A percentile compares a stretch with the other conserved stretches of the same genome.
phyloP scores from a whole-genome alignment of 2,329 filamentous ascomycete species.

The Trichoderma sp. region DNA sequence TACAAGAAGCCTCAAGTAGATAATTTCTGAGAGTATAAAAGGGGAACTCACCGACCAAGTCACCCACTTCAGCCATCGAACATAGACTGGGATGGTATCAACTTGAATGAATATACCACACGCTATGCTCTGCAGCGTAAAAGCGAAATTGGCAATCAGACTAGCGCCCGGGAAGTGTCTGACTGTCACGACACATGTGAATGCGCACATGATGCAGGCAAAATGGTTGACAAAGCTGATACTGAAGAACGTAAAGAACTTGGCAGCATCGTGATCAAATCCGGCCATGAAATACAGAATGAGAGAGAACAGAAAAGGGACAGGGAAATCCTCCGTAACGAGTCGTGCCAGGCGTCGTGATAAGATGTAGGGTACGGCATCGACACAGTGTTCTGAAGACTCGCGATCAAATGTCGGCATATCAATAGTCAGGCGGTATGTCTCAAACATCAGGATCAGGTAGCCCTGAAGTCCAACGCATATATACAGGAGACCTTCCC shows the following conservation, averaged over 20 bases:
- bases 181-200: slow-evolving; percentile 64
- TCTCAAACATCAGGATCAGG: slow-evolving; percentile 73
- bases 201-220: slow-evolving; percentile 70
- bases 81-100: slow-evolving; percentile 72
- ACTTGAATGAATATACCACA: slow-evolving; percentile 77
- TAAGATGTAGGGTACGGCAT: slow-evolving; percentile 67
- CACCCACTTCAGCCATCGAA: slow-evolving; percentile 75
- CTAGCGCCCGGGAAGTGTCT: slow-evolving; percentile 71
- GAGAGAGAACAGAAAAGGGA: slow-evolving; percentile 68
- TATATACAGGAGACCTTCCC: slow-evolving; percentile 72
- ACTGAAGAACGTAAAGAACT: slow-evolving; percentile 73
- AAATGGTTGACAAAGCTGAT: slow-evolving; percentile 71
- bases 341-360: slow-evolving; percentile 69
- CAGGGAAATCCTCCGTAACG: slow-evolving; percentile 70
- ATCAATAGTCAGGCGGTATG: slow-evolving; percentile 72
- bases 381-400: slow-evolving; percentile 70
- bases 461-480: slow-evolving; percentile 74
- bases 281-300: slow-evolving; percentile 80
- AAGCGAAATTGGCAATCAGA: slow-evolving; percentile 70
- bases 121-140: slow-evolving; percentile 71
- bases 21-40: not conserved
- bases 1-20: not conserved
- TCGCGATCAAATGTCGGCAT: slow-evolving; percentile 77
- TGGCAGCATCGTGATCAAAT: slow-evolving; percentile 61
- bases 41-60: slow-evolving; percentile 53